These are phyloP conservation scores for Scytalidium sp. DNA, from an alignment of 2,329 filamentous ascomycete species.

Conservation along the genomic window DNA sequence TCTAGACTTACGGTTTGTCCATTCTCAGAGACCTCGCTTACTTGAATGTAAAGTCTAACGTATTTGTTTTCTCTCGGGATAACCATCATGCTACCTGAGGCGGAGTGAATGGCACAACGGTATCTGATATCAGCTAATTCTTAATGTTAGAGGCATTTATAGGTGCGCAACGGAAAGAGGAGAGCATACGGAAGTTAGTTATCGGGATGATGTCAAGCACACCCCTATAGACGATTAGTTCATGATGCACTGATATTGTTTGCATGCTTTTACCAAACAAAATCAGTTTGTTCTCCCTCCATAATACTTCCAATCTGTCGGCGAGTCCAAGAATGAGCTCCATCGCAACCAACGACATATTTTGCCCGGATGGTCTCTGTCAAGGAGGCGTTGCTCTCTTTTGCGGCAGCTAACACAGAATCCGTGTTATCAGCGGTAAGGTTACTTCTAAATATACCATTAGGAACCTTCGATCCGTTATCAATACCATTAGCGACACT, in stretches of 20 bases:
- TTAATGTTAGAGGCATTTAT: not conserved
- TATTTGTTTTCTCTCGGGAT: conserved; percentile 64
- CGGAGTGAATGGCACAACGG: conserved; percentile 56
- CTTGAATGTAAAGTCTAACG: conserved; percentile 63
- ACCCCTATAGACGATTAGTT: no score
- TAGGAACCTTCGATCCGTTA: conserved; percentile 22
- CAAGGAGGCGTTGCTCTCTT: conserved; percentile 12
- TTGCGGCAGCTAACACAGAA: no score
- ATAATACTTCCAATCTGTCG: conserved; percentile 32
- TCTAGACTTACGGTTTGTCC: no score
- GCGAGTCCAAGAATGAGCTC: conserved; percentile 44
- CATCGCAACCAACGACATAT: conserved; percentile 48
- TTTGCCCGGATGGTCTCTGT: conserved; percentile 26
- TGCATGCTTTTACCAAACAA: no score
- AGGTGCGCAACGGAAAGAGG: not conserved
- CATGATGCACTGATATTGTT: no score
- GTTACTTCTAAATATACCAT: conserved; percentile 58
- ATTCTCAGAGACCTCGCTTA: conserved; percentile 48
- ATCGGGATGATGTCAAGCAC: conserved; percentile 50
- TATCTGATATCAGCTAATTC: conserved; percentile 51
- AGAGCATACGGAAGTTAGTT: conserved; percentile 45
- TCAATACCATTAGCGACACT: not conserved
- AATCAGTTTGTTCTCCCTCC: conserved; percentile 36
- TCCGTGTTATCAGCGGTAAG: conserved; percentile 52
- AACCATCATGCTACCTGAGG: conserved; percentile 58